Base-by-base conservation (phyloP, 2,329 filamentous ascomycete species). In the Arthroderma uncinatum region DNA sequence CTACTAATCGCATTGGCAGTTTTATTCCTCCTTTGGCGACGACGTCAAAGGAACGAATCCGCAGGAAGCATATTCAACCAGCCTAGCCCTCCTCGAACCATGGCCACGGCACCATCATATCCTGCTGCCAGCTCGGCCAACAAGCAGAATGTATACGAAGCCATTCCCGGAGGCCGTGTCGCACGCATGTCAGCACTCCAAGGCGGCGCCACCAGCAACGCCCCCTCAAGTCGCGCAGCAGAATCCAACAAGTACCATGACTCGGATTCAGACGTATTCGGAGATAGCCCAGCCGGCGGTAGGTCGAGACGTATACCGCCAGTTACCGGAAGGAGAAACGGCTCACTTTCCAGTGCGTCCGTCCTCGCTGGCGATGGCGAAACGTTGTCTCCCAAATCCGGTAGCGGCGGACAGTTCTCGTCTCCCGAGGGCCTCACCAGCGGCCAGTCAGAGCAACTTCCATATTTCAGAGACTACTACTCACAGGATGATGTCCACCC, bases 401-500 rank as follows among this genome's bases (percentile, higher is more conserved):
- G 68, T 58, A 90, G 81, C 68, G 84, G 78, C 25, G 83, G 79
- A 48, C 85, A 84, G 55, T 85, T 88, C 71, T 95, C 91, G 2
- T 96, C 91, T 2, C 89, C 89, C 0, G 87, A 87, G 65, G 90
- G 86, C 25, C 74, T 92, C 60, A 82, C 84, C 23, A 95, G 90
- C 65, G 89, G 92, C 59, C 90, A 96, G 69, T 97, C 92, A 0
- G 93, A 98, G 72, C 93, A 97, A 70, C 76, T 98, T 56, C 85
- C 88, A 2, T 95, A 90, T 68, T 98, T 98, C 82, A 95, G 95
- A 69, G 93, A 98, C 71, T 98, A 98, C 73, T 98, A 98, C 69
- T 97, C 92, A 1, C 86, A 92, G 64, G 93, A 97, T 65, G 91
- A 97, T 65, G 95, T 98, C 58, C 89, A 92, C 65, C 87, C 92